A percentile compares a stretch with the other conserved stretches of the same genome.
Evolutionary conservation across 768 basidiomycete species (phyloP).

Genomic region (Lepiota brunneoincarnata): DNA sequence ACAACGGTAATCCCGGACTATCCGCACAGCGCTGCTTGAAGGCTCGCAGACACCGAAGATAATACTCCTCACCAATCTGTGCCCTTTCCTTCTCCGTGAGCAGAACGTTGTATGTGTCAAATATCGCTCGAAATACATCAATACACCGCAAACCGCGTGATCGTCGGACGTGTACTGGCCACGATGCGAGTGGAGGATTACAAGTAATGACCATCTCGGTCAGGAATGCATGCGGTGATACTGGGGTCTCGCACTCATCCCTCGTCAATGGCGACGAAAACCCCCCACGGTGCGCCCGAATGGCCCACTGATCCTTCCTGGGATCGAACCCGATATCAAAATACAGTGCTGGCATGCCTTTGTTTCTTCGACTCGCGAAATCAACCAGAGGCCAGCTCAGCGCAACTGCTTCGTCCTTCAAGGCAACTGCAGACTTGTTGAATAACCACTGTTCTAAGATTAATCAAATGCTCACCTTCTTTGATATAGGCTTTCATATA

Average conservation of each 20-base stretch:
- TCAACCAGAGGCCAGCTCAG: conserved; percentile 51
- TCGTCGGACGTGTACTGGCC: conserved; percentile 42
- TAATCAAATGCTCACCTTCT: conserved; percentile 14
- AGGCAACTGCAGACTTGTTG: conserved; percentile 23
- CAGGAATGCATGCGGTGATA: conserved; percentile 38
- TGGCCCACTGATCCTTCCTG: conserved; percentile 18
- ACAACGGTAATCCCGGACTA: conserved; percentile 36
- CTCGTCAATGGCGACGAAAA: conserved; percentile 26
- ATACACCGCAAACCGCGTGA: conserved; percentile 45
- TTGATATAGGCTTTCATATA: conserved; percentile 29
- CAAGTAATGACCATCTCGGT: conserved; percentile 47
- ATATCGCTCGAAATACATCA: conserved; percentile 60
- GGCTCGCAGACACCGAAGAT: conserved; percentile 35
- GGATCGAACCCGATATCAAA: conserved; percentile 53
- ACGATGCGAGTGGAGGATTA: conserved; percentile 22
- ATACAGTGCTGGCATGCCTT: conserved; percentile 34
- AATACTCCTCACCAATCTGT: conserved; percentile 23
- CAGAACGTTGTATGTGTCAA: conserved; percentile 41
- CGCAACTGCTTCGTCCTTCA: conserved; percentile 38
- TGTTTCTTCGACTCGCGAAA: conserved; percentile 26
- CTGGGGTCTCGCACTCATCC: conserved; percentile 39
- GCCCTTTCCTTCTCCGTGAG: conserved; percentile 42
- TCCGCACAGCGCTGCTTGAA: conserved; percentile 48
- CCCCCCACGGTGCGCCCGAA: conserved; percentile 23
- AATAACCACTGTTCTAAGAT: neutral